Evolutionary conservation across 2,329 filamentous ascomycete species (phyloP), one percentile per base, ranked within the genome.

Genomic region (Zasmidium angulare): DNA sequence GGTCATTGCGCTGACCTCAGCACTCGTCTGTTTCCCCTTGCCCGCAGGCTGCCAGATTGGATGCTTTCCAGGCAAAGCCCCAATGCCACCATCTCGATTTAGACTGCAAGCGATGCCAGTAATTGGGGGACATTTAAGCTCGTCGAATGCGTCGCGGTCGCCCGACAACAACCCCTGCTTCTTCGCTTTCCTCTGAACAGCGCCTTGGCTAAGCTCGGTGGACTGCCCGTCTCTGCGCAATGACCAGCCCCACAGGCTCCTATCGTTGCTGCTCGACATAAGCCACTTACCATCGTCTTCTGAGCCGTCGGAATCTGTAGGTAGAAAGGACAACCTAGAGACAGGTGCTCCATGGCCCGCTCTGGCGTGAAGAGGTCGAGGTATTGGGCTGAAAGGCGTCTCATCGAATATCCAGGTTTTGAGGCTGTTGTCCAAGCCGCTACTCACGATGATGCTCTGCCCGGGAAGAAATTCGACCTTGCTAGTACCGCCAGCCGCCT

Each of bases 361-460:
- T 65, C 95, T 85, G 2, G 86, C 85, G 75, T 99, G 95, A 26
- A 99, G 79, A 23, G 91, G 89, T 19, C 93, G 86, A 1, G 95
- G 95, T 11, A 93, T 83, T 0, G 93, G 87, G 0, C 90, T 95
- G 73, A 96, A 96, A 0, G 93, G 93, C 0, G 88, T 88, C 73
- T 96, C 89, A 70, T 98, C 93, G 68, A 97, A 96, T 62, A 98
- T 95, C 93, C 93, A 97, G 3, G 92, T 93, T 73, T 93, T 96
- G 60, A 99, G 79, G 10, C 93, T 91, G 76, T 99, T 99, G 74
- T 99, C 95, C 50, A 90, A 82, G 3, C 95, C 96, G 64, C 91
- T 95, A 10, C 92, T 96, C 24, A 98, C 81, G 46, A 99, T 84
- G 2, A 98, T 89, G 3, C 91, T 89, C 73, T 99, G 96, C 0